phyloP scores from a whole-genome alignment of 441 rosid genomes.

The Erodium trifolium region DNA sequence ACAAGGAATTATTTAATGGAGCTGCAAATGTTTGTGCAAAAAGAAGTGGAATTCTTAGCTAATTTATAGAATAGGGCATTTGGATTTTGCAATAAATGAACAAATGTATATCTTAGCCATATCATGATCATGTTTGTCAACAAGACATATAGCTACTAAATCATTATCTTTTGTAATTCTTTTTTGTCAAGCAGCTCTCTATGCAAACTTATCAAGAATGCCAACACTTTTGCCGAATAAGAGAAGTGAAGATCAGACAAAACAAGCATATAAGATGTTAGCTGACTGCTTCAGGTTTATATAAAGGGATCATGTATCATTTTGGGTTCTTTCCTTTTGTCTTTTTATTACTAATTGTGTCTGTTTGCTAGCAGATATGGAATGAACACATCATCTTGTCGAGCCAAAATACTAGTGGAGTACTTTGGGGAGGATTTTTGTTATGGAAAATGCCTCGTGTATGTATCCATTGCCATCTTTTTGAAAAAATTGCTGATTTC shows the following conservation, averaged over 20 bases:
- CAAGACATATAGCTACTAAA: background rate
- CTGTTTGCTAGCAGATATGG: constrained; percentile 52
- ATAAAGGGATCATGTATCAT: background rate
- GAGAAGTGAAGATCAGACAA: constrained; percentile 70
- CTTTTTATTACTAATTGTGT: background rate
- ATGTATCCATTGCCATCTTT: constrained; percentile 21
- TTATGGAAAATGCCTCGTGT: constrained; percentile 54
- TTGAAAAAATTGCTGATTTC: constrained; percentile 6
- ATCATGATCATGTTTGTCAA: background rate
- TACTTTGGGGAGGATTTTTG: constrained; percentile 78
- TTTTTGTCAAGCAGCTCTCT: constrained; percentile 42
- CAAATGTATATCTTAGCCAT: background rate
- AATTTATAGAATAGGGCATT: background rate
- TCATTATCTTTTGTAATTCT: constrained; percentile 3
- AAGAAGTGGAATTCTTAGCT: constrained; percentile 3
- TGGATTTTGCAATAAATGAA: background rate
- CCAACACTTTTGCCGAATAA: constrained; percentile 68
- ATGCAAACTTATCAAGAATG: constrained; percentile 53
- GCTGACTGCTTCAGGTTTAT: constrained; percentile 71
- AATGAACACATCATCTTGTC: constrained; percentile 74
- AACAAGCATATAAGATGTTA: constrained; percentile 66
- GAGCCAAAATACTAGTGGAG: constrained; percentile 70
- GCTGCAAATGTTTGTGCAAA: background rate
- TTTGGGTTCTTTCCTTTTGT: constrained; percentile 7
- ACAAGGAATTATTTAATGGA: background rate